Evolutionary conservation across 2,329 filamentous ascomycete genomes (phyloP), one percentile per base, ranked within the genome.

Genomic region (Ascochyta viciae-villosae): DNA sequence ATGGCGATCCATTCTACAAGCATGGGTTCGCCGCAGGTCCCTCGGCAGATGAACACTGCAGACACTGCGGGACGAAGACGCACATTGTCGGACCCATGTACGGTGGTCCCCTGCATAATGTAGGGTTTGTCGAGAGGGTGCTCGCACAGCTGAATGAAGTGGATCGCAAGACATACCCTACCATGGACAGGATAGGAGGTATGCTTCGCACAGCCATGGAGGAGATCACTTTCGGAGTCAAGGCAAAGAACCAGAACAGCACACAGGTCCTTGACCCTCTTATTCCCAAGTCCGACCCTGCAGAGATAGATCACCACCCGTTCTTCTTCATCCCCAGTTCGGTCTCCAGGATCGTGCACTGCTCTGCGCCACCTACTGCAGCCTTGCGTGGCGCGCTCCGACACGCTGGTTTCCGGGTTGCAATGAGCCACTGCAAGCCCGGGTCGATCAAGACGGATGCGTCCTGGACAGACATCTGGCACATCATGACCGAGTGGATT

Each of bases 11-110:
- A 2, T 91, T 88, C 66, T 94, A 90, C 78, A 96, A 97, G 72
- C 89, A 96, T 71, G 82, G 83, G 0, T 87, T 93, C 60, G 85
- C 89, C 0, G 82, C 89, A 68, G 93, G 83, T 0, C 92, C 93
- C 1, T 83, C 85, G 0, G 80, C 85, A 4, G 83, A 87, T 54
- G 81, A 83, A 15, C 78, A 82, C 35, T 99, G 95, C 75, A 83
- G 87, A 57, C 92, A 98, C 74, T 99, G 95, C 72, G 90, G 89
- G 8, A 87, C 85, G 70, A 94, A 89, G 72, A 96, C 89, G 77
- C 95, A 98, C 75, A 75, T 98, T 13, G 89, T 87, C 4, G 95
- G 95, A 1, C 95, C 95, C 0, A 98, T 99, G 94, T 99, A 93
- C 79, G 93, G 86, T 31, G 95, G 95, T 0, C 90, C 89, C 19